Evolutionary conservation across 2,329 filamentous ascomycete genomes (phyloP), one percentile per base, ranked within the genome.

Genomic region (Pseudomassariella vexata): DNA sequence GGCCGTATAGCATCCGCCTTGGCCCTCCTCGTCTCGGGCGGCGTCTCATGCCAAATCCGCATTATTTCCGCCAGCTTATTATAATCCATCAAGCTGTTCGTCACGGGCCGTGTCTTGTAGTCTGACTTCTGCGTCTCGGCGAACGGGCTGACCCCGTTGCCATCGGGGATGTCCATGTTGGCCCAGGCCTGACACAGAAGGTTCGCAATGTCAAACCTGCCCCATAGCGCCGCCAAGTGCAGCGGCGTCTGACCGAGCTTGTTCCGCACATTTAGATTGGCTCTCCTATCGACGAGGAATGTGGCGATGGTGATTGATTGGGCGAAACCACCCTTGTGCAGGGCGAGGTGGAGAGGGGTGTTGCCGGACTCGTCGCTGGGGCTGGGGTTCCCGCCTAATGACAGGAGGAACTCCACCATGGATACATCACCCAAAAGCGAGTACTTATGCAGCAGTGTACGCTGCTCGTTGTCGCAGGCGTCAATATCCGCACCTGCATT

Each of bases 191-290:
- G 15, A 19, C 34, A 39, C n/a, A 39, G 26, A 7, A 31, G n/a
- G 9, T 15, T 22, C 14, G 34, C 37, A 5, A 32, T 28, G 24
- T 39, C 37, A 15, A 30, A 30, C 10, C 38, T 32, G 9, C 42
- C 42, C 28, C 37, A 30, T 12, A 35, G 29, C 6, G 41, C 32
- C 6, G 42, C 42, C 14, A 41, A 16, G 27, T 45, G 40, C n/a
- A 45, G 34, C n/a, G 34, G 20, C 9, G 42, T 45, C 19, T 44
- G 36, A 6, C 40, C 38, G 5, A 34, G 19, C 9, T 28, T 19
- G 26, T 44, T 40, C 10, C 36, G 36, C 11, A 16, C 19, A 30
- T 39, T 30, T 9, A 39, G 19, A 27, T 39, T 24, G 14, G 34
- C 40, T 17, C 41, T 39, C 14, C 28, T 23, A 4, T 24, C 14